These are phyloP conservation scores for Rhodosporidiobolus odoratus DNA, from an alignment of 768 basidiomycete genomes.

Conservation along the genomic window DNA sequence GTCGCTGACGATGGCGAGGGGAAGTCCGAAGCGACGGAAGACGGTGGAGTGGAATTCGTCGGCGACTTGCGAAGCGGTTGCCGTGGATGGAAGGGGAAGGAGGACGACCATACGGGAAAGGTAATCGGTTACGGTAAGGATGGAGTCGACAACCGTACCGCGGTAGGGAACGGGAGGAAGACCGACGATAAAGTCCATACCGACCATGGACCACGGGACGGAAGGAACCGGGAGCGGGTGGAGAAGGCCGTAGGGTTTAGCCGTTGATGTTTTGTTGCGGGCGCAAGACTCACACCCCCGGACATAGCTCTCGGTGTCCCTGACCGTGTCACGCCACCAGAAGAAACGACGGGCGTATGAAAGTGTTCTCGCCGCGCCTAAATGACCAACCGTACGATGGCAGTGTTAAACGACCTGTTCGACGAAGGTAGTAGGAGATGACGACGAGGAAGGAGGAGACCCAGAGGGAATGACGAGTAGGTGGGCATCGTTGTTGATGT, in stretches of 20 bases:
- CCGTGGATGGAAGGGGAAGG: not conserved
- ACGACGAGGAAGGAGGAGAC: no score
- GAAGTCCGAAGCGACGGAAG: slow-evolving; percentile 50
- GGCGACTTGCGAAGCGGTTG: slow-evolving; percentile 45
- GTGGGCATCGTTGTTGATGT: not conserved
- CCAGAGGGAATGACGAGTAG: not conserved
- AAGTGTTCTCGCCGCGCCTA: slow-evolving; percentile 1
- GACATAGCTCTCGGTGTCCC: slow-evolving; percentile 2
- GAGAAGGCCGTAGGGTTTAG: slow-evolving; percentile 2
- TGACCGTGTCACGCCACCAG: slow-evolving; percentile 10
- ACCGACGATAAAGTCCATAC: slow-evolving; percentile 10
- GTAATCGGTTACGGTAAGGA: slow-evolving; percentile 1
- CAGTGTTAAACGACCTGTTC: not conserved
- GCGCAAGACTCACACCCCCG: slow-evolving; percentile 5
- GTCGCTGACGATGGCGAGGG: slow-evolving; percentile 49
- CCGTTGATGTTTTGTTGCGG: not conserved
- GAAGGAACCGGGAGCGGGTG: slow-evolving; percentile 3
- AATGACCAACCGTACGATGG: slow-evolving; percentile 2
- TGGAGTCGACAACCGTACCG: not conserved
- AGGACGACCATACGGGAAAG: slow-evolving; percentile 5
- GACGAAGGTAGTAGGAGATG: not conserved
- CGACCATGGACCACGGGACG: not conserved
- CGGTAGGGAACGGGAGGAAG: not conserved
- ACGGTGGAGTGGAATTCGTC: slow-evolving; percentile 47
- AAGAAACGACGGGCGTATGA: not conserved